Evolutionary conservation across 2,329 filamentous ascomycete genomes (phyloP).

Genomic region (Cladosporium phlei): DNA sequence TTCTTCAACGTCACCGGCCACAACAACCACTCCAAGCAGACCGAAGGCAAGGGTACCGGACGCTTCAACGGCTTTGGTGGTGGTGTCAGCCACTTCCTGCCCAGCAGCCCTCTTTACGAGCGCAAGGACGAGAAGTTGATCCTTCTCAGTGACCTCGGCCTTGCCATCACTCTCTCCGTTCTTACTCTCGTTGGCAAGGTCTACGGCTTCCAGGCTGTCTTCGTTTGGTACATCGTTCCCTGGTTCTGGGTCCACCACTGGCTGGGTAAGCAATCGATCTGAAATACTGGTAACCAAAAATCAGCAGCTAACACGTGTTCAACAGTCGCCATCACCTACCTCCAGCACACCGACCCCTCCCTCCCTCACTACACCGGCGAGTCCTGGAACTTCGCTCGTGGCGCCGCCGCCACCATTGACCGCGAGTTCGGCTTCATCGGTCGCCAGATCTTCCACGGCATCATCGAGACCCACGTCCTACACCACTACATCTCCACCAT

Average conservation of each 20-base stretch:
- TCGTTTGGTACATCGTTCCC: conserved; percentile 91
- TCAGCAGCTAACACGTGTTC: conserved; percentile 23
- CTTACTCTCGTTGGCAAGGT: conserved; percentile 67
- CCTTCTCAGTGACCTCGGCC: conserved; percentile 76
- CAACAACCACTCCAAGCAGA: conserved; percentile 86
- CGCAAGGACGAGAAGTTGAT: conserved; percentile 85
- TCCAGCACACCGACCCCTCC: conserved; percentile 93
- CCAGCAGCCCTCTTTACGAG: conserved; percentile 84
- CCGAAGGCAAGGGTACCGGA: conserved; percentile 87
- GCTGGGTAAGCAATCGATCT: conserved; percentile 69
- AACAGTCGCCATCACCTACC: conserved; percentile 88
- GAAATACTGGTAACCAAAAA: conserved; percentile 6
- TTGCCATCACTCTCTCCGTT: conserved; percentile 53
- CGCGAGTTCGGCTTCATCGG: conserved; percentile 96
- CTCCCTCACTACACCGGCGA: conserved; percentile 86
- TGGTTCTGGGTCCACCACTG: conserved; percentile 99
- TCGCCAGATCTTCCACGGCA: conserved; percentile 84
- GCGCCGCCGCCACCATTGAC: conserved; percentile 91
- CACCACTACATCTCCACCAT: conserved; percentile 97
- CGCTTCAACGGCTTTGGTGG: conserved; percentile 73
- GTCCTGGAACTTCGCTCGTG: conserved; percentile 89
- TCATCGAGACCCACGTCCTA: conserved; percentile 95
- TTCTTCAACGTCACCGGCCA: conserved; percentile 91
- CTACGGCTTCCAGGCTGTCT: conserved; percentile 79
- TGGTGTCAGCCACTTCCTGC: conserved; percentile 94